Conservation (phyloP, 2,329 filamentous ascomycete genomes). For the Phialemonium atrogriseum region DNA sequence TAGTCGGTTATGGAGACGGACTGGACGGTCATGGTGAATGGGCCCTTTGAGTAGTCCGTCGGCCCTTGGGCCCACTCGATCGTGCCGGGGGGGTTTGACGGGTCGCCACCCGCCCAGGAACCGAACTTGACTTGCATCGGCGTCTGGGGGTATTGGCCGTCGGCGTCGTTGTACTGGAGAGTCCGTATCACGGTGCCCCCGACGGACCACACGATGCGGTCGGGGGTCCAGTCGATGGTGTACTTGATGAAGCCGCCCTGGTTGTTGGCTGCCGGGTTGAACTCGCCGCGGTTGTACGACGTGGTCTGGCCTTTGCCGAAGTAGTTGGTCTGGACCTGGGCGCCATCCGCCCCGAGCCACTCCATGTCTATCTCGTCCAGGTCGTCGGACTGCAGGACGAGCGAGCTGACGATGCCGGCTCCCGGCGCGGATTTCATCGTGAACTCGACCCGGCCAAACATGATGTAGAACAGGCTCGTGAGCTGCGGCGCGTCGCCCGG, state of each 20-base stretch:
- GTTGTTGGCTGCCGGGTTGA: constrained; percentile 61
- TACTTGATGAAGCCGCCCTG: constrained; percentile 78
- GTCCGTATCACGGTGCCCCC: constrained; percentile 70
- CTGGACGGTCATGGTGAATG: constrained; percentile 79
- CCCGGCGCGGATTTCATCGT: constrained; percentile 81
- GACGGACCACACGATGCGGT: constrained; percentile 81
- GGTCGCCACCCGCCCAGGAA: constrained; percentile 84
- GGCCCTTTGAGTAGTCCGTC: constrained; percentile 75
- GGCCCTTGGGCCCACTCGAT: constrained; percentile 82
- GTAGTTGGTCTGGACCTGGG: constrained; percentile 90
- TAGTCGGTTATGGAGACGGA: constrained; percentile 78
- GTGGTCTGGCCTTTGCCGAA: constrained; percentile 87
- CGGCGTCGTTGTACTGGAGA: constrained; percentile 60
- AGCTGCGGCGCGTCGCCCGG: constrained; percentile 81
- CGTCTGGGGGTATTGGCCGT: constrained; percentile 82
- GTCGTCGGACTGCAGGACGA: constrained; percentile 83
- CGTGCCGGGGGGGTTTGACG: constrained; percentile 70
- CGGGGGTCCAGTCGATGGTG: constrained; percentile 81
- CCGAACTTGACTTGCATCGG: constrained; percentile 94
- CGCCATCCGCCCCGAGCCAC: constrained; percentile 73
- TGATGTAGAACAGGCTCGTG: constrained; percentile 91
- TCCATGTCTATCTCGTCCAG: constrained; percentile 97
- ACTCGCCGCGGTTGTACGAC: constrained; percentile 80
- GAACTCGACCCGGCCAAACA: constrained; percentile 90
- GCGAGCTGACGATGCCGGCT: constrained; percentile 83